Percentiles rank a stretch among this genome's conserved stretches.
Conservation (phyloP, 305 asterid species). For the Coffea humblotiana region DNA sequence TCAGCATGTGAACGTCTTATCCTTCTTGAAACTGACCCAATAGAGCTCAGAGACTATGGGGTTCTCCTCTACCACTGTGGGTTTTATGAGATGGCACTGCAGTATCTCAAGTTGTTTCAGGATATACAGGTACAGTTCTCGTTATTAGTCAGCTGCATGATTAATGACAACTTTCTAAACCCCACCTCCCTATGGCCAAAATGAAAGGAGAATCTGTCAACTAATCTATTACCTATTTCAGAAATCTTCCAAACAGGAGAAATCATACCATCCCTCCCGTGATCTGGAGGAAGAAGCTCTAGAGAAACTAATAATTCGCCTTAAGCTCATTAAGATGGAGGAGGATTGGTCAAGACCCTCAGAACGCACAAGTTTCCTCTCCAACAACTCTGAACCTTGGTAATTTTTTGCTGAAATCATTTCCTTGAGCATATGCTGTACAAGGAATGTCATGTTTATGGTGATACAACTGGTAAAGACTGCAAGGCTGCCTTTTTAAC, state of each 20-base stretch:
- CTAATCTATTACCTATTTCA: slow-evolving; percentile 10
- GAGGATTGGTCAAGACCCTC: slow-evolving; percentile 63
- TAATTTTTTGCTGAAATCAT: slow-evolving; percentile 18
- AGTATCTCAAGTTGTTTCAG: slow-evolving; percentile 56
- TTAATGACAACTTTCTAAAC: neutral
- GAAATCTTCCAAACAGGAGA: slow-evolving; percentile 27
- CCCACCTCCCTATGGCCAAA: neutral
- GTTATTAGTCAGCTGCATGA: neutral
- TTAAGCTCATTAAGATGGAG: slow-evolving; percentile 69
- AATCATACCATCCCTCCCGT: slow-evolving; percentile 30
- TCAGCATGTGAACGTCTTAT: slow-evolving; percentile 87
- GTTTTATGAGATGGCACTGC: slow-evolving; percentile 61
- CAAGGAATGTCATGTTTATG: neutral
- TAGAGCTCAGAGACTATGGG: slow-evolving; percentile 69
- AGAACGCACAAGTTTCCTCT: slow-evolving; percentile 43
- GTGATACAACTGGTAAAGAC: no score
- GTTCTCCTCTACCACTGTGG: slow-evolving; percentile 80
- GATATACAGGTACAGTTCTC: slow-evolving; percentile 43
- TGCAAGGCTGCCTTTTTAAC: no score
- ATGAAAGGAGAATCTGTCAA: neutral
- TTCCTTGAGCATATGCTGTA: neutral
- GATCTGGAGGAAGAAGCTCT: slow-evolving; percentile 59
- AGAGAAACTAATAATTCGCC: slow-evolving; percentile 55
- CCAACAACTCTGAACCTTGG: slow-evolving; percentile 76
- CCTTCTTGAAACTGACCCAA: slow-evolving; percentile 56